Evolutionary conservation across 2,329 filamentous ascomycete genomes (phyloP).

Genomic region (Fusarium sp.): DNA sequence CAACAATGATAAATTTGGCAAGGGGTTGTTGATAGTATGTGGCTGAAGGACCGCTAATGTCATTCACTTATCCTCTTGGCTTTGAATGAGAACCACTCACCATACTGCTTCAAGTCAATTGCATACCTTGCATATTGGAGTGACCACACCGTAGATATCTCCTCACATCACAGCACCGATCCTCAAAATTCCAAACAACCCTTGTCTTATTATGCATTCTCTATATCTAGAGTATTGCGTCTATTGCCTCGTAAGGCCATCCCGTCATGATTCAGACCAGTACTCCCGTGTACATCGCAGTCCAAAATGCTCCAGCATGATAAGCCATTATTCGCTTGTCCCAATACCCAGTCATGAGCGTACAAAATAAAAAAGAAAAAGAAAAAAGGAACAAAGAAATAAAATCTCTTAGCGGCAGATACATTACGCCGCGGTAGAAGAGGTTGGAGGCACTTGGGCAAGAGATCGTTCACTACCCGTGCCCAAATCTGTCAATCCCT

Average conservation of each 20-base stretch:
- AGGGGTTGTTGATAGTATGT: too few species aligned
- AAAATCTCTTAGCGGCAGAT: background rate
- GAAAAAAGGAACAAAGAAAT: background rate
- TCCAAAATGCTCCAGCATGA: slow-evolving; percentile 14
- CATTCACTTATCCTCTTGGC: too few species aligned
- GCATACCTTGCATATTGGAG: background rate
- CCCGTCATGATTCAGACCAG: slow-evolving; percentile 12
- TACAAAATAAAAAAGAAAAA: slow-evolving; percentile 3
- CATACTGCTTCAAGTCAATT: background rate
- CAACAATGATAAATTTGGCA: too few species aligned
- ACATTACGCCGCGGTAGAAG: slow-evolving; percentile 21
- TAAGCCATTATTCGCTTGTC: slow-evolving; percentile 11
- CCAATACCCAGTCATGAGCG: background rate
- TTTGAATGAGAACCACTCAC: too few species aligned
- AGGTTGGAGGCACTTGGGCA: slow-evolving; percentile 37
- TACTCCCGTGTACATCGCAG: slow-evolving; percentile 12
- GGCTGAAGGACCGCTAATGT: too few species aligned
- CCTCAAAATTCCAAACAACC: background rate
- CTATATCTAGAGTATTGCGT: slow-evolving; percentile 40
- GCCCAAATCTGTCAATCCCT: slow-evolving; percentile 46
- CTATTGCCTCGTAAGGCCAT: slow-evolving; percentile 24
- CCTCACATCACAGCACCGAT: background rate
- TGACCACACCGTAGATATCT: too few species aligned
- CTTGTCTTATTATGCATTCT: slow-evolving; percentile 31
- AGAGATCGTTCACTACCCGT: slow-evolving; percentile 36